phyloP scores from a whole-genome alignment of 768 basidiomycete genomes.

The Galerina marginata region DNA sequence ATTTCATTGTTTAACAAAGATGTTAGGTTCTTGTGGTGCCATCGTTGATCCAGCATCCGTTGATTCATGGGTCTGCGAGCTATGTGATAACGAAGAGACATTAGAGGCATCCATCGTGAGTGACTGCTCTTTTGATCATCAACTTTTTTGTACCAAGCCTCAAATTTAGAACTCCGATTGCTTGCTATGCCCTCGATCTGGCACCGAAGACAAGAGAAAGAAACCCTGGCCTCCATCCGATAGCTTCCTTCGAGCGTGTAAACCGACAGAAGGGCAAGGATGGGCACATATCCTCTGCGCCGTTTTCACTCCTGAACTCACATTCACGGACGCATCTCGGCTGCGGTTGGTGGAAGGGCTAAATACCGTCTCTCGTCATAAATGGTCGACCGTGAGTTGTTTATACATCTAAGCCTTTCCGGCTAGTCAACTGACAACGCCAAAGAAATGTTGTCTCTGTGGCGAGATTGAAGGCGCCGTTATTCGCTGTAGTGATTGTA shows the following conservation, averaged over 20 bases:
- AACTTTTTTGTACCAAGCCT: slow-evolving; percentile 5
- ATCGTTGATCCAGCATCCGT: slow-evolving; percentile 63
- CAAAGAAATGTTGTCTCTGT: slow-evolving; percentile 79
- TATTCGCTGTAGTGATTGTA: slow-evolving; percentile 84
- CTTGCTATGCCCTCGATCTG: slow-evolving; percentile 76
- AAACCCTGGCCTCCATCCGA: slow-evolving; percentile 55
- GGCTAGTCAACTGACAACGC: neutral
- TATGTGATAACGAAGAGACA: slow-evolving; percentile 84
- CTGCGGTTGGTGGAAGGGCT: slow-evolving; percentile 88
- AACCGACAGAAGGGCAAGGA: slow-evolving; percentile 91
- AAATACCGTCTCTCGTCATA: slow-evolving; percentile 68
- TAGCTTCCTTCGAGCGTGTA: slow-evolving; percentile 75
- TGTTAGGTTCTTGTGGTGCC: slow-evolving; percentile 58
- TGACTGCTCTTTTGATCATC: slow-evolving; percentile 9
- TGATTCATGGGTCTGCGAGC: slow-evolving; percentile 85
- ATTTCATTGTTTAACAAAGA: slow-evolving; percentile 40
- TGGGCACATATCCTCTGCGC: slow-evolving; percentile 94
- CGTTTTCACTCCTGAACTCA: slow-evolving; percentile 85
- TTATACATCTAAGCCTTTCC: neutral
- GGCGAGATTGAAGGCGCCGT: slow-evolving; percentile 75
- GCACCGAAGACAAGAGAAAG: slow-evolving; percentile 54
- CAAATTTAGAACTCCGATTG: slow-evolving; percentile 75
- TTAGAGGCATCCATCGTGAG: slow-evolving; percentile 83
- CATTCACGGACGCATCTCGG: slow-evolving; percentile 74
- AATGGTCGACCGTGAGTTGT: slow-evolving; percentile 74